Conservation (phyloP, 2,329 filamentous ascomycete genomes). For the Coniochaeta ligniaria region DNA sequence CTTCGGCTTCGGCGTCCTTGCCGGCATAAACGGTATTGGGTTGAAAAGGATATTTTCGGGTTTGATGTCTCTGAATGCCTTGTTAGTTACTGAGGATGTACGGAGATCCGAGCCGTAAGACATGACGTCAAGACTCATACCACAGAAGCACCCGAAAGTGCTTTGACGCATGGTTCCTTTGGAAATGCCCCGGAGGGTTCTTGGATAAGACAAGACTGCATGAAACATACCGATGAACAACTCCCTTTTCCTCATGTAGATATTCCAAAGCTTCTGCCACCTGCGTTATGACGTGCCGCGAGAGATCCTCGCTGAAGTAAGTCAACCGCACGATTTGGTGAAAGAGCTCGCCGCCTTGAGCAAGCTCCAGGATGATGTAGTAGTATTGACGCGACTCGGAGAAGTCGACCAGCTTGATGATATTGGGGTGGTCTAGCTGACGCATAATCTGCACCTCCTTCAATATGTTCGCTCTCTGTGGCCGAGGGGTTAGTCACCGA, state of each 20-base stretch:
- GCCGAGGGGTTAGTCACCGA: slow-evolving; percentile 3
- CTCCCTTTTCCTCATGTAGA: slow-evolving; percentile 86
- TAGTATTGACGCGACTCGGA: slow-evolving; percentile 92
- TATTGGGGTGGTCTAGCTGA: slow-evolving; percentile 91
- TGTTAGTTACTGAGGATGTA: not conserved
- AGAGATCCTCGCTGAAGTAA: slow-evolving; percentile 95
- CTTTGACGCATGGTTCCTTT: not conserved
- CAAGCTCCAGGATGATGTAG: slow-evolving; percentile 93
- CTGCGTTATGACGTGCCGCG: slow-evolving; percentile 87
- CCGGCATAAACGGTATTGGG: slow-evolving; percentile 73
- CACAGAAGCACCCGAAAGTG: not conserved
- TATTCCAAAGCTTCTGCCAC: slow-evolving; percentile 94
- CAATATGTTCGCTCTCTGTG: slow-evolving; percentile 87
- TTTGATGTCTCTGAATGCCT: slow-evolving; percentile 75
- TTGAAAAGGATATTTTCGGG: slow-evolving; percentile 95
- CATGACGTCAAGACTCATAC: not conserved
- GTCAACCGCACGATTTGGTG: slow-evolving; percentile 97
- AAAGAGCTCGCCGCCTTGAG: slow-evolving; percentile 92
- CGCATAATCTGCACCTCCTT: slow-evolving; percentile 99
- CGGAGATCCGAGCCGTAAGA: not conserved
- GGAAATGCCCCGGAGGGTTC: not conserved
- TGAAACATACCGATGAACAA: slow-evolving; percentile 81
- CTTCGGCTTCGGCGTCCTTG: slow-evolving; percentile 71
- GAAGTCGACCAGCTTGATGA: slow-evolving; percentile 89
- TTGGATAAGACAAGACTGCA: not conserved